Percentiles rank a stretch among this genome's conserved stretches.
phyloP scores from a whole-genome alignment of 2,329 filamentous ascomycete genomes.

The Fonsecaea multimorphosa region DNA sequence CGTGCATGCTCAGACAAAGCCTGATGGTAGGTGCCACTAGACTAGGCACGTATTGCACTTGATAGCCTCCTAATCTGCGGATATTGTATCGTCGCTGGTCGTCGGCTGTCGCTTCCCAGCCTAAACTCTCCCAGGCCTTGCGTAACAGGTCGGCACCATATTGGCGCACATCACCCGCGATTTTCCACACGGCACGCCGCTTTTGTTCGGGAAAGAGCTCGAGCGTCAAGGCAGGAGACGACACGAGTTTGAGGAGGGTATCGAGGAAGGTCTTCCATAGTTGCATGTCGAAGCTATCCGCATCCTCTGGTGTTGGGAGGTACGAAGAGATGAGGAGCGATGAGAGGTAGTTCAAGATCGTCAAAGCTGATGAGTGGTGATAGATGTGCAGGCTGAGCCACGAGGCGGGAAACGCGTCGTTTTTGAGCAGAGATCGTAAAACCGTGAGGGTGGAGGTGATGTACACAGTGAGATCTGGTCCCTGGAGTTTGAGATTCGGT shows the following conservation, averaged over 20 bases:
- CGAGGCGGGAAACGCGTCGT: conserved; percentile 83
- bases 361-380: conserved; percentile 88
- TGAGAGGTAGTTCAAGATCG: conserved; percentile 80
- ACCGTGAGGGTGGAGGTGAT: conserved; percentile 80
- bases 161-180: conserved; percentile 93
- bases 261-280: conserved; percentile 94
- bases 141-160: conserved; percentile 84
- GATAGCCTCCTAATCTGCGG: conserved; percentile 88
- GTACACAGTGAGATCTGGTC: conserved; percentile 51
- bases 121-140: conserved; percentile 90
- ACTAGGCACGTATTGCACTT: conserved; percentile 95
- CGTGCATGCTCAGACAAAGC: conserved; percentile 92
- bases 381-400: conserved; percentile 96
- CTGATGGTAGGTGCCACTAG: conserved; percentile 91
- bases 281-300: conserved; percentile 88
- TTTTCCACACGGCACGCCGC: conserved; percentile 95
- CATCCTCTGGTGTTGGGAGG: conserved; percentile 86
- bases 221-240: conserved; percentile 83
- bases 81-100: conserved; percentile 79
- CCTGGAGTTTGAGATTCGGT: conserved; percentile 69
- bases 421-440: conserved; percentile 85
- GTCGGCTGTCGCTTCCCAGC: conserved; percentile 87
- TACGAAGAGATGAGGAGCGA: conserved; percentile 81
- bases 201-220: conserved; percentile 98
- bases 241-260: conserved; percentile 84